phyloP scores from a whole-genome alignment of 306 rosid genomes.

The Vachellia pachyceras region DNA sequence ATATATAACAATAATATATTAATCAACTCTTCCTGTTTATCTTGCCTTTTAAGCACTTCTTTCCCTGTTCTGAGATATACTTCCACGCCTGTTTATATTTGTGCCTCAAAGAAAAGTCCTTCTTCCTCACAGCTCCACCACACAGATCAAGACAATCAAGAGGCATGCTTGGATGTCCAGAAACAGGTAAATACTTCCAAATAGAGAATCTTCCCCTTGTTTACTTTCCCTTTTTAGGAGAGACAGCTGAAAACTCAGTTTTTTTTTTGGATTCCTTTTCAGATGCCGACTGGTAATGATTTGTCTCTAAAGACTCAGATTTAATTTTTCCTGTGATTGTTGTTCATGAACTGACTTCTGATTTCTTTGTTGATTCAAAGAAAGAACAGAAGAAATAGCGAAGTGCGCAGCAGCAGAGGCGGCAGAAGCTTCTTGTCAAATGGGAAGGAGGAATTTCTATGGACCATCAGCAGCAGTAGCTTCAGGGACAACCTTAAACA shows the following conservation, averaged over 20 bases:
- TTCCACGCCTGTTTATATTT: constrained; percentile 38
- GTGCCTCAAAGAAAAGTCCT: constrained; percentile 26
- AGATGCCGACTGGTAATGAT: not conserved
- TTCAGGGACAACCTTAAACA: constrained; percentile 68
- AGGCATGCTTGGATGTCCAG: constrained; percentile 69
- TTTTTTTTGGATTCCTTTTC: constrained; percentile 17
- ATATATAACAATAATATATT: constrained; percentile 42
- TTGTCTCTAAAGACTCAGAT: constrained; percentile 1
- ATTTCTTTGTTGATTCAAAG: constrained; percentile 47
- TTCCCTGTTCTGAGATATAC: constrained; percentile 34
- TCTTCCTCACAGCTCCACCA: constrained; percentile 26
- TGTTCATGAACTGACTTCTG: constrained; percentile 10
- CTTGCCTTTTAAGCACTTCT: constrained; percentile 57
- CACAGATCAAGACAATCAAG: constrained; percentile 43
- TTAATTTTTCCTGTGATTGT: not conserved
- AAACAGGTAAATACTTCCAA: constrained; percentile 54
- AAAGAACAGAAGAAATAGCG: constrained; percentile 64
- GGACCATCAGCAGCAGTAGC: constrained; percentile 46
- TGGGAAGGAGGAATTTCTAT: constrained; percentile 63
- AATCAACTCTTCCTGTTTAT: constrained; percentile 49
- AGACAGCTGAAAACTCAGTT: not conserved
- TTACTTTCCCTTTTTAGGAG: constrained; percentile 17
- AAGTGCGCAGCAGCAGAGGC: constrained; percentile 43
- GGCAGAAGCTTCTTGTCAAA: constrained; percentile 47
- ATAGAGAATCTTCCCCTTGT: not conserved